Evolutionary conservation across 306 rosid species (phyloP), one percentile per base, ranked within the genome.

Genomic region (Citrullus colocynthis): DNA sequence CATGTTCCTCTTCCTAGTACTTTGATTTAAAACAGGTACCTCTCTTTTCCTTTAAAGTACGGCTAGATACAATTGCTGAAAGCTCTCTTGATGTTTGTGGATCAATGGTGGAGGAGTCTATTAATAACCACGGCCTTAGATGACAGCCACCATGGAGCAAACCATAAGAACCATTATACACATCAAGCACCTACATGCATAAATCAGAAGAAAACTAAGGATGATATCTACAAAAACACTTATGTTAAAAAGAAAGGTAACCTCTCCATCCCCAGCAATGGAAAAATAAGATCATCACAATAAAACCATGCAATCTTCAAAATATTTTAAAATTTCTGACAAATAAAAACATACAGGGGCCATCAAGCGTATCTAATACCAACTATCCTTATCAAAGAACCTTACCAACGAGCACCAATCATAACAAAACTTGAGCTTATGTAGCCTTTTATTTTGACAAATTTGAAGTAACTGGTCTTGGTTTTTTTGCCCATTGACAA

Each of bases 101-200:
- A 88, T 95, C 98, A 74, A 92, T 89, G 76, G 97, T 87, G 62
- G 98, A 95, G 34, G 98, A 90, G 83, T 95, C 97, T 87, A 92
- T 87, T 74, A 95, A 81, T 69, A 95, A 81, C 97, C 93, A 84
- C 2, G 98, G 98, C 82, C 92, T 85, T 72, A 92, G 39, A 75
- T 80, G 82, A 74, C 82, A 84, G 81, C 92, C 97, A 81, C 88
- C 88, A 69, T 84, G 85, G 82, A 92, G 91, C 85, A 95, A 87
- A 85, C 98, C 98, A 87, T 90, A 85, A 41, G 89, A 88, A 73
- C 98, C 98, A 45, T 90, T 85, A 79, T 86, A 95, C 83, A 95
- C 97, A 83, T 92, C 88, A 86, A 81, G 72, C 39, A 92, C 98
- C 97, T 95, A 88, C 81, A 86, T 65, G 84, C 59, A 62, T 42